Base-by-base conservation (phyloP, 257 asterid species). In the Buddleja alternifolia region DNA sequence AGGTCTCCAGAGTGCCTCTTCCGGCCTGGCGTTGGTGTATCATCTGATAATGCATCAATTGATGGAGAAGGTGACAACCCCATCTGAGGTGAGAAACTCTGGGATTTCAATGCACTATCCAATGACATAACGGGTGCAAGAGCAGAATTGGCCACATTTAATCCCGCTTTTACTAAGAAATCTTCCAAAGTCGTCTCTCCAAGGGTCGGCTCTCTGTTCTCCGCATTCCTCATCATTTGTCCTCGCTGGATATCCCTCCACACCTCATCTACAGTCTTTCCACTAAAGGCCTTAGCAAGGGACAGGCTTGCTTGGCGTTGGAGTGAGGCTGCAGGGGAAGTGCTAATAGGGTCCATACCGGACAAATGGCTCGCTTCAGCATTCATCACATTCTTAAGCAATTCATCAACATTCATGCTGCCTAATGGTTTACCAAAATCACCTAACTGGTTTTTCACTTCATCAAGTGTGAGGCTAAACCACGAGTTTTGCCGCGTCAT, bases 171-270 rank as follows among this genome's bases (percentile, higher is more conserved):
- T 45, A 72, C 88, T 71, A 85, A 79, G 69, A 80, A 85, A 55
- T 85, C 88, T 64, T 83, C 85, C 65, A 83, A 60, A 15, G 88
- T 85, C 14, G 76, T 85, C 80, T 85, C 88, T 3, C 86, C 80
- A 29, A 85, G 83, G 37, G 79, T 71, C 20, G 65, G 73, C 60
- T 76, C 74, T 63, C 72, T n/a, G n/a, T n/a, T 61, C 60, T 67
- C 86, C 47, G 70, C 37, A 72, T 62, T 64, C 57, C 72, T 68
- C 71, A 69, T 65, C 55, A 32, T 76, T 62, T 78, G 68, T 25
- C 75, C 86, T 61, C 67, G 75, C 23, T 76, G 81, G 61, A 83
- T 80, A 66, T 78, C 82, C 63, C 74, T 69, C 86, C 88, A 78
- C 61, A 80, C 83, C 64, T 83, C 81, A 56, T 66, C 75, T 16